These are phyloP conservation scores for Phytophthora citricola DNA, from an alignment of 352 stramenopile species.

Conservation along the genomic window DNA sequence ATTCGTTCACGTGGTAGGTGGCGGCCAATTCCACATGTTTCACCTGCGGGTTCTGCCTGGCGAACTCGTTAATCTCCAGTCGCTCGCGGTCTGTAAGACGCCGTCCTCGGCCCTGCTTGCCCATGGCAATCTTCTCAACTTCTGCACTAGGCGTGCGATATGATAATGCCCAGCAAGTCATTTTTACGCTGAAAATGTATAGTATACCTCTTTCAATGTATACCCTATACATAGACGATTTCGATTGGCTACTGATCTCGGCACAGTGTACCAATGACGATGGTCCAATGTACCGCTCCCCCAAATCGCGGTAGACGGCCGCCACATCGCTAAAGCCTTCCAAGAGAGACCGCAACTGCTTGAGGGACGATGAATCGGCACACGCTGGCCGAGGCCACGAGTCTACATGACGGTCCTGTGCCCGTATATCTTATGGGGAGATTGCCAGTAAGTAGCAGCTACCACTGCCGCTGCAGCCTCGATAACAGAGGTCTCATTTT, in stretches of 20 bases:
- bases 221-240: background rate
- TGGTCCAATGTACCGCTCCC: constrained; percentile 9
- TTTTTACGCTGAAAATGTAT: too few species aligned
- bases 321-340: constrained; percentile 22
- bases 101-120: too few species aligned
- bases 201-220: background rate
- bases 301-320: background rate
- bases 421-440: constrained; percentile 86
- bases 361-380: constrained; percentile 74
- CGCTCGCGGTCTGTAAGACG: background rate
- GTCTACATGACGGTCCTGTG: constrained; percentile 82
- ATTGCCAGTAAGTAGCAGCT: constrained; percentile 64
- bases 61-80: background rate
- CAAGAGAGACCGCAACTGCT: background rate
- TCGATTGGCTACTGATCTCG: background rate
- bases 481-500: background rate
- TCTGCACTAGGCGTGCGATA: background rate
- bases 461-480: background rate
- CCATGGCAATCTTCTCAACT: too few species aligned
- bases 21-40: background rate
- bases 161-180: background rate
- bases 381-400: constrained; percentile 81
- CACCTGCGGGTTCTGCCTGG: background rate
- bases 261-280: constrained; percentile 18
- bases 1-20: background rate